Conservation (phyloP, 164 flowering plant species). For the Liquidambar formosana region DNA sequence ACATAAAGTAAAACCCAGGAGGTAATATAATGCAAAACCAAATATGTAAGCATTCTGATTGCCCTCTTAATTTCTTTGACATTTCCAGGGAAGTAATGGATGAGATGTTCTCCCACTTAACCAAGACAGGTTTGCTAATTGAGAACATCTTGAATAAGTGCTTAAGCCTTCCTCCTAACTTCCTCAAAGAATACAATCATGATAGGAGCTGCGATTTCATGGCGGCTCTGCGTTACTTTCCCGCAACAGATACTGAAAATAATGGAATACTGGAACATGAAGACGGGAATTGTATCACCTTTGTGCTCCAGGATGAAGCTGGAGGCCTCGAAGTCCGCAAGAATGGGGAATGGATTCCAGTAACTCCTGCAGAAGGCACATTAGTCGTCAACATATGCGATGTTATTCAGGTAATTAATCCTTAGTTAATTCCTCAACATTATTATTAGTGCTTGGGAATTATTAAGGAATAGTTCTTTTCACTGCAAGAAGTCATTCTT, state of each 20-base stretch:
- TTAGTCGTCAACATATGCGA: slow-evolving; percentile 49
- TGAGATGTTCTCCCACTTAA: slow-evolving; percentile 36
- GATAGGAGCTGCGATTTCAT: slow-evolving; percentile 56
- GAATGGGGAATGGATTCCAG: slow-evolving; percentile 48
- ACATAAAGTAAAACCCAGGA: too few relatives aligned
- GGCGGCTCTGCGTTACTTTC: slow-evolving; percentile 41
- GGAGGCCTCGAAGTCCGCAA: slow-evolving; percentile 52
- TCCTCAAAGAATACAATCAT: slow-evolving; percentile 44
- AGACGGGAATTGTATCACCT: slow-evolving; percentile 45
- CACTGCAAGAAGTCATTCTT: too few relatives aligned
- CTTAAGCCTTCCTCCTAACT: slow-evolving; percentile 48
- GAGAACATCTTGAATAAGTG: slow-evolving; percentile 50
- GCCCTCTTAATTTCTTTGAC: not conserved
- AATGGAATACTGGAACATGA: slow-evolving; percentile 43
- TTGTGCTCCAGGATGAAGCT: slow-evolving; percentile 48
- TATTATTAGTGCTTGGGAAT: too few relatives aligned
- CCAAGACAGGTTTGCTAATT: slow-evolving; percentile 33
- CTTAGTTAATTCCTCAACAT: too few relatives aligned
- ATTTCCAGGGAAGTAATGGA: slow-evolving; percentile 51
- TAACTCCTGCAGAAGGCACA: slow-evolving; percentile 29
- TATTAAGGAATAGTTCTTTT: too few relatives aligned
- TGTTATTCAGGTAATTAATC: slow-evolving; percentile 45
- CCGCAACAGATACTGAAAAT: slow-evolving; percentile 36
- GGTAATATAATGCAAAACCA: too few relatives aligned
- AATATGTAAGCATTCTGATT: too few relatives aligned